Evolutionary conservation across 2,329 filamentous ascomycete species (phyloP).

Genomic region (Diaporthe citrichinensis): DNA sequence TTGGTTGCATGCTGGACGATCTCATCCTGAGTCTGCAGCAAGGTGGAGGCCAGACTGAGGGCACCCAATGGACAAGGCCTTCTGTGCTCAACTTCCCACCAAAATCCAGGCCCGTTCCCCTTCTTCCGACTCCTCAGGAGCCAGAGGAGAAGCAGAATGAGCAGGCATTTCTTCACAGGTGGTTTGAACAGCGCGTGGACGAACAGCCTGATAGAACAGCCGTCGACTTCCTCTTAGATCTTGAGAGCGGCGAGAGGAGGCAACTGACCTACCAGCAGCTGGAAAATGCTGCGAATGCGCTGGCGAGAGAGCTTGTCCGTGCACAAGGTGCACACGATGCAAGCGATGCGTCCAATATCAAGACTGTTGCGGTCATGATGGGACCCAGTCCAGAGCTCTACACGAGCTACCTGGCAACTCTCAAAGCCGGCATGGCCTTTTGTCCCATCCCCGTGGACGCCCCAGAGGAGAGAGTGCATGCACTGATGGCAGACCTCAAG

Average conservation of each 20-base stretch:
- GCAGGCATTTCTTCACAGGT: conserved; percentile 24
- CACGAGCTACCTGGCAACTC: conserved; percentile 52
- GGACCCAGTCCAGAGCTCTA: conserved; percentile 53
- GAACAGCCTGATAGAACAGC: conserved; percentile 24
- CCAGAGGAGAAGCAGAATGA: not conserved
- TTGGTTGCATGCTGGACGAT: conserved; percentile 33
- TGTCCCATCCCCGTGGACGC: conserved; percentile 55
- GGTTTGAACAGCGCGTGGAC: conserved; percentile 30
- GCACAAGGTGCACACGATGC: conserved; percentile 9
- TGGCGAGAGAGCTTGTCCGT: conserved; percentile 30
- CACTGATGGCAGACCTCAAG: conserved; percentile 49
- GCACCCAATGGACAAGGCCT: conserved; percentile 25
- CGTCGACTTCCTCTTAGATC: conserved; percentile 30
- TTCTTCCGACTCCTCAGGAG: not conserved
- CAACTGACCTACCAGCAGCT: conserved; percentile 33
- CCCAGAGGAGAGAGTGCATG: conserved; percentile 47
- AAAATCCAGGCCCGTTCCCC: conserved; percentile 8
- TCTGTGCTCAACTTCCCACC: conserved; percentile 34
- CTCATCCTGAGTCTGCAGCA: conserved; percentile 26
- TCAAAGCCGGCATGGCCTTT: conserved; percentile 55
- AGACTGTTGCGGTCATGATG: conserved; percentile 43
- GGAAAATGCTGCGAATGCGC: conserved; percentile 23
- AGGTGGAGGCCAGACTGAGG: not conserved
- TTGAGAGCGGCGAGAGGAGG: conserved; percentile 23
- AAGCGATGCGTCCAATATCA: not conserved